A percentile compares a stretch with the other conserved stretches of the same genome.
Conservation (phyloP, 768 basidiomycete species). For the Rhodocollybia butyracea region DNA sequence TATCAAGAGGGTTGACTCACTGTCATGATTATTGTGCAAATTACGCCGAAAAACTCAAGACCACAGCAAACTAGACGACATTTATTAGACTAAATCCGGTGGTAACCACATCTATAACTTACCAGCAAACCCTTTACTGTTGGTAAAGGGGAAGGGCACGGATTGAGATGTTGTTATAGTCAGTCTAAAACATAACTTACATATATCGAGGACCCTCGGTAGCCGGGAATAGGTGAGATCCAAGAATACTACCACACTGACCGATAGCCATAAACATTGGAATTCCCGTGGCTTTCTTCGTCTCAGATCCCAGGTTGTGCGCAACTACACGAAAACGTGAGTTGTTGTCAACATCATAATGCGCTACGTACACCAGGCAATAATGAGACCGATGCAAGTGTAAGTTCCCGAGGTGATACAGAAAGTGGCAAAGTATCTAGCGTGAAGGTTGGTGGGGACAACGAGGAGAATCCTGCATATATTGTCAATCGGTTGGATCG, state of each 20-base stretch:
- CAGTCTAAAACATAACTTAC: conserved; percentile 33
- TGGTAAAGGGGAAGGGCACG: background rate
- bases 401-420: conserved; percentile 78
- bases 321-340: conserved; percentile 39
- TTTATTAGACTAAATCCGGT: too few species aligned
- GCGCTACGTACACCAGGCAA: conserved; percentile 68
- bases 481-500: background rate
- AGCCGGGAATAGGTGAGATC: conserved; percentile 68
- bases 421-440: conserved; percentile 76
- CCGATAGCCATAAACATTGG: conserved; percentile 81
- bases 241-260: conserved; percentile 73
- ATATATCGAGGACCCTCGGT: conserved; percentile 63
- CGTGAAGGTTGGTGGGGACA: conserved; percentile 51
- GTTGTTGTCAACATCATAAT: background rate
- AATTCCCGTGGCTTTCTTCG: conserved; percentile 72
- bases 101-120: conserved; percentile 18
- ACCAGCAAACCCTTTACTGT: conserved; percentile 60
- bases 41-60: conserved; percentile 52
- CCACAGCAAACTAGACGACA: conserved; percentile 53
- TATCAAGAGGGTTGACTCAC: conserved; percentile 26
- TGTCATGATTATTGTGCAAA: conserved; percentile 48
- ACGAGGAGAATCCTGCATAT: conserved; percentile 49
- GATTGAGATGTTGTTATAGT: background rate
- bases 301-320: conserved; percentile 76
- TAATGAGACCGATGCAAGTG: conserved; percentile 67